phyloP scores from a whole-genome alignment of 768 basidiomycete genomes.

The Clitopilus hobsonii region DNA sequence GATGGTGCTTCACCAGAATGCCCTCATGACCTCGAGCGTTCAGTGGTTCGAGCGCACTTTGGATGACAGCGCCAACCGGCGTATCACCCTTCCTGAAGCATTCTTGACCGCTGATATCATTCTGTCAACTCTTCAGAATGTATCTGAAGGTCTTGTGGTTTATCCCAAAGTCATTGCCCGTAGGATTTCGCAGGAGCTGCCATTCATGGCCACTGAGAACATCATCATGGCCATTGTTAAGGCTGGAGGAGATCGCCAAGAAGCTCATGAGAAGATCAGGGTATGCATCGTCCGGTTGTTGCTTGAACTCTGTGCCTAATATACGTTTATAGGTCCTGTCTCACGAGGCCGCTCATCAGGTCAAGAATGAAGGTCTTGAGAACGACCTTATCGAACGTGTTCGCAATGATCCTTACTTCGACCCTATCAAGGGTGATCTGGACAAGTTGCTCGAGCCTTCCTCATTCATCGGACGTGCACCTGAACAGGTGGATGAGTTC shows the following conservation, averaged over 20 bases:
- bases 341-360: conserved; percentile 91
- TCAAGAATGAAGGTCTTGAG: conserved; percentile 90
- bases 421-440: conserved; percentile 77
- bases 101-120: conserved; percentile 97
- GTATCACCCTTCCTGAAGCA: conserved; percentile 94
- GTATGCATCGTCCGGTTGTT: conserved; percentile 33
- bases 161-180: conserved; percentile 95
- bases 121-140: conserved; percentile 91
- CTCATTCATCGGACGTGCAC: conserved; percentile 91
- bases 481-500: conserved; percentile 91
- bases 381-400: conserved; percentile 95
- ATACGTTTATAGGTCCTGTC: conserved; percentile 83
- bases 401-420: conserved; percentile 78
- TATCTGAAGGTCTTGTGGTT: conserved; percentile 98
- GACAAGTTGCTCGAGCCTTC: conserved; percentile 76
- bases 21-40: conserved; percentile 88
- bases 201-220: conserved; percentile 99
- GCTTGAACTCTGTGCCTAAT: too few species aligned
- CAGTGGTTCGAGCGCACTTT: conserved; percentile 99
- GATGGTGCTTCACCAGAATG: conserved; percentile 94
- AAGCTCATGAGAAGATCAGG: conserved; percentile 93
- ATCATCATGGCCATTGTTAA: conserved; percentile 99
- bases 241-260: conserved; percentile 91
- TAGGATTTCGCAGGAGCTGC: conserved; percentile 89
- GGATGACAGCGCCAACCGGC: conserved; percentile 96